These are phyloP conservation scores for Leucaena leucocephala DNA, from an alignment of 306 rosid genomes.

Conservation along the genomic window DNA sequence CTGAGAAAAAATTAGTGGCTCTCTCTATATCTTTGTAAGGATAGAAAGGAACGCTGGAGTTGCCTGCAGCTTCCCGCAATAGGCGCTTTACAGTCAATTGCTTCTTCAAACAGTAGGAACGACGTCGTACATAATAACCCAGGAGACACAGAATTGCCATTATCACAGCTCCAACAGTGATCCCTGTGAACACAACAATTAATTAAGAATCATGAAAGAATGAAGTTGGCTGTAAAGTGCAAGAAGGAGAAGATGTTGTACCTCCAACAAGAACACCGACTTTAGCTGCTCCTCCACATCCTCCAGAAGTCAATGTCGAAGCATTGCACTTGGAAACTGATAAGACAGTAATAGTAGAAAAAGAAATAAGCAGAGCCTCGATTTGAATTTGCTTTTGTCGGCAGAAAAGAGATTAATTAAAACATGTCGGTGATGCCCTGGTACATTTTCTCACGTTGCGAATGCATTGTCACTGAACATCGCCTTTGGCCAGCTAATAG, in stretches of 20 bases:
- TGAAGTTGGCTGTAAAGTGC: background rate
- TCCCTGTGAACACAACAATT: slow-evolving; percentile 48
- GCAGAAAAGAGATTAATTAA: slow-evolving; percentile 10
- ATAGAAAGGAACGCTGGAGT: slow-evolving; percentile 72
- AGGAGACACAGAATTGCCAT: slow-evolving; percentile 53
- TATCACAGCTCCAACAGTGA: slow-evolving; percentile 55
- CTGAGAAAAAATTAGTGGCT: slow-evolving; percentile 80
- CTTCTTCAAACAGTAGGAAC: slow-evolving; percentile 66
- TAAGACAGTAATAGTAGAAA: slow-evolving; percentile 18
- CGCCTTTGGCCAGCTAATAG: slow-evolving; percentile 37
- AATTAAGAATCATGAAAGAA: slow-evolving; percentile 8
- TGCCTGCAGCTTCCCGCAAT: slow-evolving; percentile 79
- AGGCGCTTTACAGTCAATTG: slow-evolving; percentile 68
- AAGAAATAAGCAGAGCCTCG: background rate
- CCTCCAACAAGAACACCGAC: slow-evolving; percentile 64
- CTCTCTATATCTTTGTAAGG: slow-evolving; percentile 76
- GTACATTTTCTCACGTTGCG: slow-evolving; percentile 13
- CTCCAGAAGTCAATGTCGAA: slow-evolving; percentile 49
- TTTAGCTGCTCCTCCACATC: slow-evolving; percentile 55
- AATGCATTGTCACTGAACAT: slow-evolving; percentile 20
- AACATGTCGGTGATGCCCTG: slow-evolving; percentile 34
- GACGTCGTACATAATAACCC: slow-evolving; percentile 65
- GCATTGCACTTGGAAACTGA: slow-evolving; percentile 59
- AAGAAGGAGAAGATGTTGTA: slow-evolving; percentile 36
- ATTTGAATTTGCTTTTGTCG: slow-evolving; percentile 23